Evolutionary conservation across 257 asterid genomes (phyloP).

Genomic region (Gynochthodes officinalis): DNA sequence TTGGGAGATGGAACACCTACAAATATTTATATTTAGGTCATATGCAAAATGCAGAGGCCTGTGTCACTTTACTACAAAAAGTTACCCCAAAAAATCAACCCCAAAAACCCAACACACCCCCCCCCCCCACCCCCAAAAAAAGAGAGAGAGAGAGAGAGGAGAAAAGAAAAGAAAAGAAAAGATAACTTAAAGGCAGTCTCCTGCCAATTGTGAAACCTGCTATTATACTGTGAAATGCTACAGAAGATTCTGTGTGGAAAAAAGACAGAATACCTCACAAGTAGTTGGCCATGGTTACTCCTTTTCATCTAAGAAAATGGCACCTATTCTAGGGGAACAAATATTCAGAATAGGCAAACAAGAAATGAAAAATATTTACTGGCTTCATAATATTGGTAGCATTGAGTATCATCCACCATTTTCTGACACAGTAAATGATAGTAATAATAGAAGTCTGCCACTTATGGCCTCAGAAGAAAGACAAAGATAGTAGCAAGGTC

Average conservation of each 20-base stretch:
- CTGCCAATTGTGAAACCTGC: too few relatives aligned
- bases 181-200: too few relatives aligned
- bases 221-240: too few relatives aligned
- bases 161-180: too few relatives aligned
- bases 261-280: neutral
- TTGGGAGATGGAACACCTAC: slow-evolving; percentile 83
- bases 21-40: slow-evolving; percentile 9
- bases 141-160: too few relatives aligned
- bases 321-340: neutral
- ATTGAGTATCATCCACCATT: neutral
- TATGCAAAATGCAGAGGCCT: neutral
- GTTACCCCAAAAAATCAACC: too few relatives aligned
- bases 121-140: too few relatives aligned
- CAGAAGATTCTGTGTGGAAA: too few relatives aligned
- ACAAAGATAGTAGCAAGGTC: neutral
- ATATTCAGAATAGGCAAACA: neutral
- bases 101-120: too few relatives aligned
- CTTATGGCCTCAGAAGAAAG: neutral
- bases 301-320: too few relatives aligned
- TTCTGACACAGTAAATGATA: neutral
- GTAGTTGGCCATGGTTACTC: too few relatives aligned
- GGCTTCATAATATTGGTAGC: neutral
- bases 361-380: neutral
- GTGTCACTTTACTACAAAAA: neutral
- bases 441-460: too few relatives aligned